phyloP scores from a whole-genome alignment of 768 basidiomycete genomes.

The Pleurotus sapidus region DNA sequence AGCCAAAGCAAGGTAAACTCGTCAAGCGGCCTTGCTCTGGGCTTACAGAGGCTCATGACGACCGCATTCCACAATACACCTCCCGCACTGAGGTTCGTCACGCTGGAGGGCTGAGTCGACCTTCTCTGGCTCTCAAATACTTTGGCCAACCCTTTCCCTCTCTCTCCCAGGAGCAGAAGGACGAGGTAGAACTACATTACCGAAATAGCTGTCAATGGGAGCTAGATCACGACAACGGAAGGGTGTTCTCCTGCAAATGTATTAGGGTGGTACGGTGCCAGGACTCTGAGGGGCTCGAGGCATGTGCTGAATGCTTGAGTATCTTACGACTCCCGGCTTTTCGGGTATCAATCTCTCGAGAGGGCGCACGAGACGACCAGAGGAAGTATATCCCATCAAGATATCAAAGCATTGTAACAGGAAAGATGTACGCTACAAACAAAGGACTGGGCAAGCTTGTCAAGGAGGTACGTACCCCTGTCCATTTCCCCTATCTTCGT shows the following conservation, averaged over 20 bases:
- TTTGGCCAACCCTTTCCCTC: neutral
- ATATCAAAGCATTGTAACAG: neutral
- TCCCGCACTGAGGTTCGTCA: neutral
- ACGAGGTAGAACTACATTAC: neutral
- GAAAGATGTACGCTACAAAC: neutral
- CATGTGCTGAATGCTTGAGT: neutral
- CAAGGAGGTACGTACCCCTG: neutral
- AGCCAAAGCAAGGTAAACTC: neutral
- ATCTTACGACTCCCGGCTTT: neutral
- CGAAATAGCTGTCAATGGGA: neutral
- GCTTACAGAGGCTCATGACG: neutral
- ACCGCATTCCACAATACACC: neutral
- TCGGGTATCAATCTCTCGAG: neutral
- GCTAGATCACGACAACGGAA: neutral
- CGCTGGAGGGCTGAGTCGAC: neutral
- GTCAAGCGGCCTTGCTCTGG: neutral
- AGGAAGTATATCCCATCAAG: neutral
- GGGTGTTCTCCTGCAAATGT: neutral
- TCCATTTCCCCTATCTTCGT: neutral
- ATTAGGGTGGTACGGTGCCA: neutral
- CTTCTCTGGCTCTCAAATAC: neutral
- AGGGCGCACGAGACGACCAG: neutral
- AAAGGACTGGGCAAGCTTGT: neutral
- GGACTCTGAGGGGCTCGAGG: neutral
- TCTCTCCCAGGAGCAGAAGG: neutral